phyloP scores from a whole-genome alignment of 108 stramenopile species.

The Skeletonema menzelii region DNA sequence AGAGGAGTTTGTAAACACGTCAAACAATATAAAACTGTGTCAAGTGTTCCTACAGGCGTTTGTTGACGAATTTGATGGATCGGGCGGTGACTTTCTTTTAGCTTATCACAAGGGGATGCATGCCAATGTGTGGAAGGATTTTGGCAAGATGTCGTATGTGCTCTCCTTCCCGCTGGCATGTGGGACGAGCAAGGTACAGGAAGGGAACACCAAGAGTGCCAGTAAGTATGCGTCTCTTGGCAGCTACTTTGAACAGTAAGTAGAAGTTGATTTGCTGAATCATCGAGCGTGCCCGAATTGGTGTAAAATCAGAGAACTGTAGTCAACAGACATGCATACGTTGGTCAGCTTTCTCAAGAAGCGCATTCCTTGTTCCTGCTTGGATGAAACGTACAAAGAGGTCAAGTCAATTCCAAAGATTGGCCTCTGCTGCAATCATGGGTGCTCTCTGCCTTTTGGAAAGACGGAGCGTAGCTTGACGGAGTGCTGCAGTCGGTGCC shows the following conservation, averaged over 20 bases:
- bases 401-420: background rate
- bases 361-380: background rate
- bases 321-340: background rate
- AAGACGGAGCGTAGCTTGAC: background rate
- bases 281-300: background rate
- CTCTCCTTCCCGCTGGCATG: background rate
- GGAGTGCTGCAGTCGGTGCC: background rate
- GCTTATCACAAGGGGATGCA: background rate
- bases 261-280: background rate
- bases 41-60: background rate
- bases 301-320: background rate
- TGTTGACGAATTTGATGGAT: background rate
- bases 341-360: background rate
- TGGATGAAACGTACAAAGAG: background rate
- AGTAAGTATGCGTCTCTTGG: background rate
- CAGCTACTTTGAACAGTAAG: background rate
- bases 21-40: background rate
- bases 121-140: background rate
- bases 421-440: background rate
- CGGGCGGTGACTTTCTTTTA: background rate
- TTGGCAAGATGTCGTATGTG: background rate
- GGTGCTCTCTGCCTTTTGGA: background rate
- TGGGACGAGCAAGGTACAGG: background rate
- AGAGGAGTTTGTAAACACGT: background rate
- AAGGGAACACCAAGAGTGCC: background rate